These are phyloP conservation scores for Chlamydomonas urium DNA, from an alignment of 139 green algal genomes.

Conservation along the genomic window DNA sequence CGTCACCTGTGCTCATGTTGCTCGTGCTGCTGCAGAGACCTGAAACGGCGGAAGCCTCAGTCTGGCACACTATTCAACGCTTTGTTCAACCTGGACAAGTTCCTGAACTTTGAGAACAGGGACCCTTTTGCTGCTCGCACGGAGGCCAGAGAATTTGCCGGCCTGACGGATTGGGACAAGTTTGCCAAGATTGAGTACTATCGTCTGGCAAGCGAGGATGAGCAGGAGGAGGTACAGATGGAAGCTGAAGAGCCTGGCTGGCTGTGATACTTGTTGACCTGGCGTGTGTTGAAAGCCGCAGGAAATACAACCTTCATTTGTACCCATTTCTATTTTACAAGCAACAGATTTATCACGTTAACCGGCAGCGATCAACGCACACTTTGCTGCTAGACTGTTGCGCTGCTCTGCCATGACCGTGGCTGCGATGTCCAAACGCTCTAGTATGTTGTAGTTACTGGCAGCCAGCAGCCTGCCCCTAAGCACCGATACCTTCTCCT, in stretches of 20 bases:
- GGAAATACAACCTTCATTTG: too few species aligned
- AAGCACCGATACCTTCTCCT: too few species aligned
- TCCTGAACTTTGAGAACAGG: conserved; percentile 94
- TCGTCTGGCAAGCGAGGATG: conserved; percentile 11
- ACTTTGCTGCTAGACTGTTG: too few species aligned
- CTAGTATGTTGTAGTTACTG: too few species aligned
- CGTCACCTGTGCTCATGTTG: not conserved
- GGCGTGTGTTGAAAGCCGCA: too few species aligned
- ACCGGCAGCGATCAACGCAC: too few species aligned
- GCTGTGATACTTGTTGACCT: too few species aligned
- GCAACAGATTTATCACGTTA: too few species aligned
- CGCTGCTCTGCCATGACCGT: too few species aligned
- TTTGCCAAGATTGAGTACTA: conserved; percentile 70
- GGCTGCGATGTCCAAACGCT: too few species aligned
- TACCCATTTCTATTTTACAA: too few species aligned
- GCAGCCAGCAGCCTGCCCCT: too few species aligned
- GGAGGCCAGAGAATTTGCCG: conserved; percentile 51
- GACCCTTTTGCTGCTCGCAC: conserved; percentile 52
- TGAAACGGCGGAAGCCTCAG: conserved; percentile 67
- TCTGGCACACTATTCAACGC: conserved; percentile 94
- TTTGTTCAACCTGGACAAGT: conserved; percentile 99
- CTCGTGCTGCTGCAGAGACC: conserved; percentile 52
- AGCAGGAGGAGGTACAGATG: conserved; percentile 2
- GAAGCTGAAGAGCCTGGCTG: conserved; percentile 5
- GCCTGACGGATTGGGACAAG: conserved; percentile 69